Conservation (phyloP, 73 alveolate genomes). For the Paramecium sonneborni region DNA sequence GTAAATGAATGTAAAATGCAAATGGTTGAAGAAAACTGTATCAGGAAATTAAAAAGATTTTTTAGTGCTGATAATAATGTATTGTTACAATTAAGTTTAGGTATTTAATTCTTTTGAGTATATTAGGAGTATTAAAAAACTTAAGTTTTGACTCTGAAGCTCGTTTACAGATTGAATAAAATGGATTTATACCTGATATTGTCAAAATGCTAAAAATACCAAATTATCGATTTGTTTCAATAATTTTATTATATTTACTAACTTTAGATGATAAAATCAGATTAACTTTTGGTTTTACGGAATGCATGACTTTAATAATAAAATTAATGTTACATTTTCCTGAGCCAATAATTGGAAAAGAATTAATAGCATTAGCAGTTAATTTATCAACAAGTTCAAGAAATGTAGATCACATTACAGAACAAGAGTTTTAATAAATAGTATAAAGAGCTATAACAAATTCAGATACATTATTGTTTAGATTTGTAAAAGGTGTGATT, state of each 20-base stretch:
- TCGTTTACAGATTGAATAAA: constrained; percentile 85
- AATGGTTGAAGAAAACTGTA: constrained; percentile 88
- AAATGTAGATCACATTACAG: constrained; percentile 95
- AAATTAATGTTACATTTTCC: constrained; percentile 95
- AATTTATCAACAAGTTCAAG: constrained; percentile 91
- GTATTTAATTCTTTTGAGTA: background rate
- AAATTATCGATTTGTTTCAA: constrained; percentile 89
- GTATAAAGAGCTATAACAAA: constrained; percentile 92
- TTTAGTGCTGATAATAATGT: constrained; percentile 85
- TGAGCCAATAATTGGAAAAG: constrained; percentile 95
- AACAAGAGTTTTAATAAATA: constrained; percentile 89
- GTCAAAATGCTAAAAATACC: constrained; percentile 91
- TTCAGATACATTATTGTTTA: constrained; percentile 89
- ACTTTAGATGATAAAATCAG: constrained; percentile 93
- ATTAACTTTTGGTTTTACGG: constrained; percentile 95
- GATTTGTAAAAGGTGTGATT: constrained; percentile 89
- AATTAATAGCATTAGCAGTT: constrained; percentile 93
- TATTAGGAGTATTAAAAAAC: constrained; percentile 87
- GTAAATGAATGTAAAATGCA: constrained; percentile 92
- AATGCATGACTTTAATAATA: constrained; percentile 87
- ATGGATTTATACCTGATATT: constrained; percentile 90
- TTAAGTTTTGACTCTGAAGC: constrained; percentile 91
- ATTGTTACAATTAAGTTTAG: constrained; percentile 70
- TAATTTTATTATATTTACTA: constrained; percentile 88
- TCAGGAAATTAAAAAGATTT: constrained; percentile 90